Percentiles rank a stretch among this genome's conserved stretches.
These are phyloP conservation scores for Alternaria triticina DNA, from an alignment of 2,329 filamentous ascomycete genomes.

Conservation along the genomic window DNA sequence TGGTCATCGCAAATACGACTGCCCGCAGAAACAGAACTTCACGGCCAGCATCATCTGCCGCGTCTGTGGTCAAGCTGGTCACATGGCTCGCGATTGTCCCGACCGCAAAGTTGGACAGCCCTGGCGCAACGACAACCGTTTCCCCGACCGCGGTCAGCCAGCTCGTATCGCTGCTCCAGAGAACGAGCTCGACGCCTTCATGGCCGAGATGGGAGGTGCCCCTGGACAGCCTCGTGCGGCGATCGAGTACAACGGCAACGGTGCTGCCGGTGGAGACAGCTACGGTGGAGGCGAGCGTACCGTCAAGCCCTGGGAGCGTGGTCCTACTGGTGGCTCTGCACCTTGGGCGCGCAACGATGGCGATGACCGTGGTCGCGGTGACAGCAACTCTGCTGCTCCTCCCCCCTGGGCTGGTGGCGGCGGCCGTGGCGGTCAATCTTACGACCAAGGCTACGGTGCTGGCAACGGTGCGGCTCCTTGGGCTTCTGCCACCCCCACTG, in stretches of 20 bases:
- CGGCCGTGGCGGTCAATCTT: slow-evolving; percentile 40
- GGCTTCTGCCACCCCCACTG: slow-evolving; percentile 48
- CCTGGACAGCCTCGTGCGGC: slow-evolving; percentile 69
- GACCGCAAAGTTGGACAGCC: slow-evolving; percentile 89
- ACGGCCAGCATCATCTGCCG: slow-evolving; percentile 99
- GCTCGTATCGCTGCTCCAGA: slow-evolving; percentile 78
- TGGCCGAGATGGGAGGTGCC: slow-evolving; percentile 92
- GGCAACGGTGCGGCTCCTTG: slow-evolving; percentile 47
- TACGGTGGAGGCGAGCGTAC: slow-evolving; percentile 58
- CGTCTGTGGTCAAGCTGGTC: slow-evolving; percentile 95
- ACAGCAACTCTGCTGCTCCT: slow-evolving; percentile 47
- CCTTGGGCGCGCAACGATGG: slow-evolving; percentile 67
- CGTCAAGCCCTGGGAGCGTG: slow-evolving; percentile 86
- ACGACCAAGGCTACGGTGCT: slow-evolving; percentile 35
- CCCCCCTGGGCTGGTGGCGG: slow-evolving; percentile 50
- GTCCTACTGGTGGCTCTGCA: slow-evolving; percentile 81
- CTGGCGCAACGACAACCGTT: slow-evolving; percentile 80
- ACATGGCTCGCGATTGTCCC: slow-evolving; percentile 98
- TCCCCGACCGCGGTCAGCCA: slow-evolving; percentile 60
- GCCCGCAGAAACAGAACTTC: slow-evolving; percentile 95
- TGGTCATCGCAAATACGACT: slow-evolving; percentile 98
- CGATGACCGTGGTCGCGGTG: slow-evolving; percentile 51
- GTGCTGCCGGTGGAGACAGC: slow-evolving; percentile 54
- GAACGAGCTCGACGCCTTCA: slow-evolving; percentile 96
- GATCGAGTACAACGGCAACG: slow-evolving; percentile 63